Percentiles rank a stretch among this genome's conserved stretches.
phyloP scores from a whole-genome alignment of 108 stramenopile species.

The Skeletonema menzelii region DNA sequence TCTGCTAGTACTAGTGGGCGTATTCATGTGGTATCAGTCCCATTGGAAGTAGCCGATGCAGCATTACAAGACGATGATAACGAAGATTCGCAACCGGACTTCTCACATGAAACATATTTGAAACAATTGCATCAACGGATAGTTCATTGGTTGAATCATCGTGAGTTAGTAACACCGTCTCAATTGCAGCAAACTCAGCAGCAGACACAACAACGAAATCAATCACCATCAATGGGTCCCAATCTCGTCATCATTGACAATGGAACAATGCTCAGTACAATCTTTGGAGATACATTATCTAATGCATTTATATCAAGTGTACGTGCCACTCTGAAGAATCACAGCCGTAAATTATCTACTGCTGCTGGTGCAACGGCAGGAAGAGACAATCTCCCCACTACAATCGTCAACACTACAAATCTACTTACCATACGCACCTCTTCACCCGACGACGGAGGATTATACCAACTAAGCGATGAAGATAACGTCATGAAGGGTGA shows the following conservation, averaged over 20 bases:
- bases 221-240: constrained; percentile 14
- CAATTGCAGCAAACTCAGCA: not conserved
- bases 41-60: constrained; percentile 35
- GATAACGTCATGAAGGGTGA: constrained; percentile 11
- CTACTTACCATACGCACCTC: constrained; percentile 27
- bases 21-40: constrained; percentile 29
- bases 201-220: not conserved
- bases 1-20: constrained; percentile 2
- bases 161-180: constrained; percentile 6
- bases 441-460: constrained; percentile 44
- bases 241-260: constrained; percentile 66
- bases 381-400: not conserved
- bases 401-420: constrained; percentile 9
- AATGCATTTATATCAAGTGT: constrained; percentile 54
- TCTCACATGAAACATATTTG: constrained; percentile 34
- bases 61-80: constrained; percentile 5
- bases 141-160: constrained; percentile 30
- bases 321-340: constrained; percentile 30
- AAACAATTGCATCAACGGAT: constrained; percentile 29
- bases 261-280: constrained; percentile 52
- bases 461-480: constrained; percentile 23
- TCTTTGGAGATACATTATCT: constrained; percentile 51
- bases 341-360: not conserved
- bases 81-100: not conserved
- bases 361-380: not conserved